These are phyloP conservation scores for Oxyria digyna DNA, from an alignment of 148 eudicot genomes.

Conservation along the genomic window DNA sequence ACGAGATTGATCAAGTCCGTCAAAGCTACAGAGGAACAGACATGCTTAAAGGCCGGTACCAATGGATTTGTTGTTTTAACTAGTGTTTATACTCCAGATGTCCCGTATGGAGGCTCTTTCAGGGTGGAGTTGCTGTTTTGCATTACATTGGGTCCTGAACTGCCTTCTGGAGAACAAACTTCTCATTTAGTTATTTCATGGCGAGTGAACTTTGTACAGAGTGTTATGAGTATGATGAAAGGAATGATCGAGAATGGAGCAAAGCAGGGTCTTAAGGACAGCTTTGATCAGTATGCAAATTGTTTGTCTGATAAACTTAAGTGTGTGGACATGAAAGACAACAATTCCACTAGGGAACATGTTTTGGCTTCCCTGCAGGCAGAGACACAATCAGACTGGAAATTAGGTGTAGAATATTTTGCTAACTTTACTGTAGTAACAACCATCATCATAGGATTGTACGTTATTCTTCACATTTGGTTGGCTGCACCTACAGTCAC, in stretches of 20 bases:
- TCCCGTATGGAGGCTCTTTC: constrained; percentile 70
- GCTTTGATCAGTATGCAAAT: constrained; percentile 46
- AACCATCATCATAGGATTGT: constrained; percentile 41
- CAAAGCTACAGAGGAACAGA: constrained; percentile 76
- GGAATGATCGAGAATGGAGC: constrained; percentile 92
- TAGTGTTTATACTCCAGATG: constrained; percentile 78
- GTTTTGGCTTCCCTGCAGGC: constrained; percentile 62
- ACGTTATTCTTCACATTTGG: constrained; percentile 55
- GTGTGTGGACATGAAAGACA: constrained; percentile 44
- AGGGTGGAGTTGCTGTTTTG: constrained; percentile 56
- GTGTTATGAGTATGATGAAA: constrained; percentile 95
- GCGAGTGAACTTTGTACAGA: constrained; percentile 76
- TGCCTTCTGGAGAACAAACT: constrained; percentile 72
- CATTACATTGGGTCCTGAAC: constrained; percentile 79
- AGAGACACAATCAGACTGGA: constrained; percentile 72
- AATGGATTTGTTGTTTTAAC: constrained; percentile 51
- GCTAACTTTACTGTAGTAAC: constrained; percentile 74
- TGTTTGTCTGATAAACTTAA: constrained; percentile 42
- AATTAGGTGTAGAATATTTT: constrained; percentile 67
- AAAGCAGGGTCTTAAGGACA: constrained; percentile 68
- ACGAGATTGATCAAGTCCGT: constrained; percentile 62
- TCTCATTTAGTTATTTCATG: constrained; percentile 60
- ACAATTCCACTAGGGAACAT: constrained; percentile 64
- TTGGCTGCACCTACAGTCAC: constrained; percentile 47
- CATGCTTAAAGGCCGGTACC: constrained; percentile 66